phyloP scores from a whole-genome alignment of 495 filamentous ascomycete genomes.

The Schizothecium vesticola region DNA sequence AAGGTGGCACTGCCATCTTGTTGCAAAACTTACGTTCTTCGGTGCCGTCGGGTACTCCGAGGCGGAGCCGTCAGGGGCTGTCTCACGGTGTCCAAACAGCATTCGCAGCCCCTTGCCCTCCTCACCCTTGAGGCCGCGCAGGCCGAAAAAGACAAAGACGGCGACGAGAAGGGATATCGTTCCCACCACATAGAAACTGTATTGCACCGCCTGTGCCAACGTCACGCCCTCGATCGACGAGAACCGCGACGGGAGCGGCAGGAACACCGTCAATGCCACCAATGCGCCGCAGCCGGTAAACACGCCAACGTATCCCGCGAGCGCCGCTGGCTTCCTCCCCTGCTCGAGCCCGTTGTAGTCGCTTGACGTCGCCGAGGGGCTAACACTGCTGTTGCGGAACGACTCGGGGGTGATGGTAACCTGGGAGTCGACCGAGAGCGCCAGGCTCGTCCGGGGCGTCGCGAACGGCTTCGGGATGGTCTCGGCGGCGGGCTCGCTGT shows the following conservation, averaged over 20 bases:
- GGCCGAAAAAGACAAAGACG: slow-evolving; percentile 69
- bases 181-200: slow-evolving; percentile 83
- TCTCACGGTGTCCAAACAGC: slow-evolving; percentile 37
- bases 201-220: slow-evolving; percentile 61
- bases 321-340: slow-evolving; percentile 46
- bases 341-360: slow-evolving; percentile 9
- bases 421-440: slow-evolving; percentile 56
- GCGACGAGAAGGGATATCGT: slow-evolving; percentile 65
- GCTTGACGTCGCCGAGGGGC: slow-evolving; percentile 3
- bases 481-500: slow-evolving; percentile 26
- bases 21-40: slow-evolving; percentile 13
- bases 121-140: slow-evolving; percentile 72
- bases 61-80: slow-evolving; percentile 15
- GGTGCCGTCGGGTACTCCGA: slow-evolving; percentile 3
- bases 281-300: slow-evolving; percentile 91
- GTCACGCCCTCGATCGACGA: slow-evolving; percentile 57
- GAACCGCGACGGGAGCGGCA: slow-evolving; percentile 81
- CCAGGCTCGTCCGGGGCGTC: slow-evolving; percentile 31
- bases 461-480: slow-evolving; percentile 10
- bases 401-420: slow-evolving; percentile 57
- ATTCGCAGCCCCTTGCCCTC: slow-evolving; percentile 63
- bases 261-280: slow-evolving; percentile 70
- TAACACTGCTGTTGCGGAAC: slow-evolving; percentile 28
- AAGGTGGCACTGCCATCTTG: background rate
- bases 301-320: slow-evolving; percentile 86